Percentiles rank a stretch among this genome's conserved stretches.
Conservation (phyloP, 192 early-diverging fungal genomes). For the Globomyces pollinis-pini region DNA sequence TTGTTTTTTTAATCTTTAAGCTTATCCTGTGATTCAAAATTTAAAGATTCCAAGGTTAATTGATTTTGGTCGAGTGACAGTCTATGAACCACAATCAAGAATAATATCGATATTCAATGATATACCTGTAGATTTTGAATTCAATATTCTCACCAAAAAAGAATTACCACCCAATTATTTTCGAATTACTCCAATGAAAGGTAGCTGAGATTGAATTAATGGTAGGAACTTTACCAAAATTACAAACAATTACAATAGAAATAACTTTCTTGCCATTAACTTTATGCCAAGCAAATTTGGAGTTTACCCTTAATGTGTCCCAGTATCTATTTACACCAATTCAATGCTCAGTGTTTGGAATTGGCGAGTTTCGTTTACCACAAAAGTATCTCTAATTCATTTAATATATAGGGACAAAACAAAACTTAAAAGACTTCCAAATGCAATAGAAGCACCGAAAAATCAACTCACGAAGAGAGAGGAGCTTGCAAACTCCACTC, state of each 20-base stretch:
- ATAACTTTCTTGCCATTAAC: slow-evolving; percentile 1
- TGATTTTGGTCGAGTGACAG: not conserved
- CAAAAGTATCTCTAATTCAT: too few relatives aligned
- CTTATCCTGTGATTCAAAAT: not conserved
- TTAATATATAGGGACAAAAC: too few relatives aligned
- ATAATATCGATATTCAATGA: slow-evolving; percentile 8
- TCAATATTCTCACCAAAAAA: not conserved
- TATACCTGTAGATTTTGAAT: slow-evolving; percentile 6
- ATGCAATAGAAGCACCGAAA: not conserved
- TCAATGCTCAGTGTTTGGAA: slow-evolving; percentile 1
- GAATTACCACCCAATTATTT: slow-evolving; percentile 11
- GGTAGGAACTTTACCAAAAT: not conserved
- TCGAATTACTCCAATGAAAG: not conserved
- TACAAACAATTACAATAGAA: not conserved
- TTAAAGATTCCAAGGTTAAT: slow-evolving; percentile 8
- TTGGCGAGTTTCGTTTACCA: not conserved
- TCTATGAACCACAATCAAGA: slow-evolving; percentile 4
- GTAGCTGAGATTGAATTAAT: not conserved
- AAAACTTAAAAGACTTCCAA: too few relatives aligned
- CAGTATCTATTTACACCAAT: slow-evolving; percentile 5
- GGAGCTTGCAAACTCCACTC: too few relatives aligned
- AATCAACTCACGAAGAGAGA: not conserved
- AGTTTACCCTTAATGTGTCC: not conserved
- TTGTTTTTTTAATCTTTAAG: not conserved
- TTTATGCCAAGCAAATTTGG: slow-evolving; percentile 5